These are phyloP conservation scores for Solanum etuberosum DNA, from an alignment of 257 asterid genomes.

Conservation along the genomic window DNA sequence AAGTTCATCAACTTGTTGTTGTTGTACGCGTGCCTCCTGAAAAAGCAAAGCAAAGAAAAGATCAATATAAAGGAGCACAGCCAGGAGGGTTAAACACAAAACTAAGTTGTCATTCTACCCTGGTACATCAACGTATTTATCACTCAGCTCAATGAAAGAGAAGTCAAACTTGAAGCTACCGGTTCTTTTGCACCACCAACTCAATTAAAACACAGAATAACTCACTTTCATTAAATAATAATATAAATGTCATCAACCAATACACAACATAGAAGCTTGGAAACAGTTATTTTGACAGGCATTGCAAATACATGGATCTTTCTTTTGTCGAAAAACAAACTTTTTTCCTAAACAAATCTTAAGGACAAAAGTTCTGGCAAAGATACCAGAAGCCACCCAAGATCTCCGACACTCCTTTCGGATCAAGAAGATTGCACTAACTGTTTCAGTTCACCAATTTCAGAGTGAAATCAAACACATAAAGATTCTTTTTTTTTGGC, in stretches of 20 bases:
- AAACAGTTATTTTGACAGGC: neutral
- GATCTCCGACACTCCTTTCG: neutral
- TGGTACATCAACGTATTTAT: neutral
- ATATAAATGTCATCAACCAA: neutral
- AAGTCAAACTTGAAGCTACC: neutral
- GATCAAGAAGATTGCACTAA: neutral
- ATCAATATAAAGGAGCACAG: conserved; percentile 3
- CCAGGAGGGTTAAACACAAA: neutral
- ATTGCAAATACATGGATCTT: neutral
- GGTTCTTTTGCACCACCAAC: neutral
- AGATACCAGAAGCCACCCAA: neutral
- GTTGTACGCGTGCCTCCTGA: conserved; percentile 36
- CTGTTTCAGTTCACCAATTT: neutral
- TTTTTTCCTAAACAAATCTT: neutral
- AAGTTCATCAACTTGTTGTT: conserved; percentile 14
- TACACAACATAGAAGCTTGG: neutral
- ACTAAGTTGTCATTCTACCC: neutral
- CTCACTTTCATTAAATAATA: neutral
- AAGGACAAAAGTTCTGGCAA: neutral
- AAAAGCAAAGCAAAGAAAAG: conserved; percentile 5
- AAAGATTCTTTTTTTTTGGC: neutral
- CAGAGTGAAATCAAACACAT: neutral
- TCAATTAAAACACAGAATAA: neutral
- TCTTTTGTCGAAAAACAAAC: neutral
- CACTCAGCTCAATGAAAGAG: neutral